Percentiles rank a stretch among this genome's conserved stretches.
Conservation (phyloP, 1,139 yeast species). For the Yamadazyma blattariae region DNA sequence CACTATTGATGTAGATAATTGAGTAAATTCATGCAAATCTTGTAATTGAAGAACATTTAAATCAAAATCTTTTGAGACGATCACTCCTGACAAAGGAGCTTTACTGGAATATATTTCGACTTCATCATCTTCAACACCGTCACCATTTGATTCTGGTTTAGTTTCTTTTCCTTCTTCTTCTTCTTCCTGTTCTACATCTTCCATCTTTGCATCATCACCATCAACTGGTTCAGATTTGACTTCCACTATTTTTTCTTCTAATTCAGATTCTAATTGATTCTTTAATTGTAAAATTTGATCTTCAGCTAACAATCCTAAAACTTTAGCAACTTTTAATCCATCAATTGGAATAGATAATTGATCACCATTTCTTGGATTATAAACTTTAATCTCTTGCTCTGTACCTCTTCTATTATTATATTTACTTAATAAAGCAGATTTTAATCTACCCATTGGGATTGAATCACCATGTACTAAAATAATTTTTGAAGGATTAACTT, state of each 20-base stretch:
- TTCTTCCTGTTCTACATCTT: slow-evolving; percentile 16
- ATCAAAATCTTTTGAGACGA: slow-evolving; percentile 90
- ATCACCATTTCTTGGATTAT: slow-evolving; percentile 90
- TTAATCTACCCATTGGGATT: slow-evolving; percentile 95
- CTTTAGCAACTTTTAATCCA: slow-evolving; percentile 83
- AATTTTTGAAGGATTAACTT: slow-evolving; percentile 77
- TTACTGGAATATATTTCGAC: slow-evolving; percentile 23
- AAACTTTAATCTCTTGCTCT: slow-evolving; percentile 87
- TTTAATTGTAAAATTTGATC: slow-evolving; percentile 35
- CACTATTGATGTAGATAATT: slow-evolving; percentile 79
- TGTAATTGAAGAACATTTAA: slow-evolving; percentile 76
- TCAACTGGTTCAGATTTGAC: slow-evolving; percentile 16
- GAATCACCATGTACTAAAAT: slow-evolving; percentile 98
- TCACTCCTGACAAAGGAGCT: slow-evolving; percentile 73
- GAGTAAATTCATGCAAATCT: slow-evolving; percentile 87
- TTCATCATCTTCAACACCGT: slow-evolving; percentile 12
- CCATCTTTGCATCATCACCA: too few relatives aligned
- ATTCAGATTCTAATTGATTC: slow-evolving; percentile 24
- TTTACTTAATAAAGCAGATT: slow-evolving; percentile 86
- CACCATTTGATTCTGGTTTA: slow-evolving; percentile 16
- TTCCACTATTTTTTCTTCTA: slow-evolving; percentile 14
- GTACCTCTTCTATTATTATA: slow-evolving; percentile 82
- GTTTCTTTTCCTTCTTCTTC: slow-evolving; percentile 13
- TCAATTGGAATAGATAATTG: slow-evolving; percentile 73
- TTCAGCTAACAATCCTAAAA: slow-evolving; percentile 74